Base-by-base conservation (phyloP, 108 stramenopile species). In the Nitzschia sp. region DNA sequence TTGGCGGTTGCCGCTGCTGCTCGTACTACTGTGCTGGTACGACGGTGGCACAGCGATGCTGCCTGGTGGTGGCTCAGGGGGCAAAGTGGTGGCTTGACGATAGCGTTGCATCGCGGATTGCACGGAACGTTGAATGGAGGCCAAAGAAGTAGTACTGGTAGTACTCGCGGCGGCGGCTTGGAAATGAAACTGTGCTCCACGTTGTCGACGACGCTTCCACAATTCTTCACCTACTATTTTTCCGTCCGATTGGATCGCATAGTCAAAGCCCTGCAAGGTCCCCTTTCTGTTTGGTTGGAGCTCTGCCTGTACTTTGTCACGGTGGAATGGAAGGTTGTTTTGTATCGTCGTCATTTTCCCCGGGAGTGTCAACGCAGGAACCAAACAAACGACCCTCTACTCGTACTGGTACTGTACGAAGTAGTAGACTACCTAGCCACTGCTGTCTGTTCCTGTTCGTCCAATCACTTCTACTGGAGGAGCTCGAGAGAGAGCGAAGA, bases 171-270 rank as follows among this genome's bases (percentile, higher is more conserved):
- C 35, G 45, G 34, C 22, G 58, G 22, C 1, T 46, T 30, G 13
- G 62, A 56, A 56, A 23, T 35, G 36, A 26, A n/a, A 50, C 38
- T 41, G 38, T 6, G 38, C 19, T 13, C 41, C 25, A 22, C 53
- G 52, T 9, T 28, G 48, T 30, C 52, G 66, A 0, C 73, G 73
- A 48, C 74, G 17, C 8, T 50, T 46, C 72, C 72, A 73, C 41
- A 64, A 28, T 31, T 48, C 47, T 25, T 79, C 78, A 21, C 58
- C 68, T 31, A 76, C 22, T 25, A 56, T 19, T 1, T 30, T 35
- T n/a, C 80, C 80, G 36, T 72, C 66, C 23, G 65, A n/a, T 56
- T 75, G 58, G 33, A 80, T 63, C 4, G 80, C 71, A 53, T 80
- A 80, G 29, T 71, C 53, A 38, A 80, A 80, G 11, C 63, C 63